phyloP scores from a whole-genome alignment of 2,329 filamentous ascomycete species.

The Cercospora sp. region DNA sequence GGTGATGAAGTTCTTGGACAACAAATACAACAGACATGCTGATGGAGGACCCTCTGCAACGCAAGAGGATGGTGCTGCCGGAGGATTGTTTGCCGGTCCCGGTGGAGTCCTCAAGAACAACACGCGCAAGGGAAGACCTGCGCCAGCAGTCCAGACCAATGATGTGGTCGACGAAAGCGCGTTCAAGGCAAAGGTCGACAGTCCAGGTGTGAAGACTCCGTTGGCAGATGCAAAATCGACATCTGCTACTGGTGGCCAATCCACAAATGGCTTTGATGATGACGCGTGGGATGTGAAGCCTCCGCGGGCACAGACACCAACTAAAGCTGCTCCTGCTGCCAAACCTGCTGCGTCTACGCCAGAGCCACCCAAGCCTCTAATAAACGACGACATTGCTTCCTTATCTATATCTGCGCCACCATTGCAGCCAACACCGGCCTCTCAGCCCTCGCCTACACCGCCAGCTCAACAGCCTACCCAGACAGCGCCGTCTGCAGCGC shows the following conservation, averaged over 20 bases:
- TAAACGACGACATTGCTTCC: constrained; percentile 70
- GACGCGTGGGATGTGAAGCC: constrained; percentile 97
- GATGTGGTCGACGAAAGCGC: constrained; percentile 86
- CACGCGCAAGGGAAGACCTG: constrained; percentile 85
- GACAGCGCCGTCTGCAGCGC: constrained; percentile 24
- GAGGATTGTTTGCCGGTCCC: constrained; percentile 85
- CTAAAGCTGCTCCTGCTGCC: constrained; percentile 39
- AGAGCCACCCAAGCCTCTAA: constrained; percentile 48
- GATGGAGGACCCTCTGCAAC: constrained; percentile 50
- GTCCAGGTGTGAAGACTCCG: constrained; percentile 44
- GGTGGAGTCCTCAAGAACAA: constrained; percentile 92
- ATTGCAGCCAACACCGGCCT: constrained; percentile 56
- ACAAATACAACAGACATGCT: constrained; percentile 67
- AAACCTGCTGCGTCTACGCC: constrained; percentile 37
- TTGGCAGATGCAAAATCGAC: constrained; percentile 48
- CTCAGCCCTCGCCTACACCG: constrained; percentile 47
- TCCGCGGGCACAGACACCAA: constrained; percentile 56
- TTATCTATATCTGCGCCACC: constrained; percentile 64
- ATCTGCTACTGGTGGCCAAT: constrained; percentile 45
- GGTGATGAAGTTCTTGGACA: constrained; percentile 85
- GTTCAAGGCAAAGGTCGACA: constrained; percentile 64
- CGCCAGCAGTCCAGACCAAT: constrained; percentile 79
- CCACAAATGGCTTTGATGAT: constrained; percentile 76
- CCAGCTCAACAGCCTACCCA: constrained; percentile 44
- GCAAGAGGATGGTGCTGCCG: constrained; percentile 56